Evolutionary conservation across 1,284 basidiomycete genomes (phyloP).

Genomic region (Pisolithus thermaeus): DNA sequence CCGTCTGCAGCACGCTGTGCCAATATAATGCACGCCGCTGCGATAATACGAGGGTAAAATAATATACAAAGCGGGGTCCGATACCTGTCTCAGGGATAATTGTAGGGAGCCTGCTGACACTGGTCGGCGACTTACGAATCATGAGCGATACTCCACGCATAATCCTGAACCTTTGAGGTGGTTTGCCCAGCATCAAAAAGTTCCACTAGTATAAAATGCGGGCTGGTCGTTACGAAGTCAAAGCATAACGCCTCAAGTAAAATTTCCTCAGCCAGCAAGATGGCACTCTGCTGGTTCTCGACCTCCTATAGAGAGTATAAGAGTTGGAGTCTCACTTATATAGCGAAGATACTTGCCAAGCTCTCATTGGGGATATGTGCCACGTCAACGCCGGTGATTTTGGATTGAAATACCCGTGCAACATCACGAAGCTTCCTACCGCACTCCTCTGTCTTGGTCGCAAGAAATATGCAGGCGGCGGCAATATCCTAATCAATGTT

Average conservation of each 20-base stretch:
- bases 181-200: conserved; percentile 52
- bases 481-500: conserved; percentile 65
- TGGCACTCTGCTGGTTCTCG: conserved; percentile 65
- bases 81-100: conserved; percentile 40
- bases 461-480: conserved; percentile 85
- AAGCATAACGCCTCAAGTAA: conserved; percentile 88
- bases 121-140: conserved; percentile 60
- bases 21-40: conserved; percentile 68
- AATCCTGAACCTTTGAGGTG: conserved; percentile 52
- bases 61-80: conserved; percentile 71
- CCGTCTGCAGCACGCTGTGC: conserved; percentile 67
- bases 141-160: conserved; percentile 77
- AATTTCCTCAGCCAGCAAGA: conserved; percentile 78
- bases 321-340: conserved; percentile 5
- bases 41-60: conserved; percentile 60
- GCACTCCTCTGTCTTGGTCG: conserved; percentile 88
- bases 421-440: conserved; percentile 83
- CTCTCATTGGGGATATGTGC: conserved; percentile 54
- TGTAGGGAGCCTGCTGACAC: conserved; percentile 7
- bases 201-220: conserved; percentile 71
- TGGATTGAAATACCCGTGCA: conserved; percentile 70
- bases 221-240: conserved; percentile 81
- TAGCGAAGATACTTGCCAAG: conserved; percentile 39
- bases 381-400: conserved; percentile 53
- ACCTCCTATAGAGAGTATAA: conserved; percentile 49